Percentiles rank a stretch among this genome's conserved stretches.
Evolutionary conservation across 169 alveolate genomes (phyloP).

Genomic region (Perkinsus marinus): DNA sequence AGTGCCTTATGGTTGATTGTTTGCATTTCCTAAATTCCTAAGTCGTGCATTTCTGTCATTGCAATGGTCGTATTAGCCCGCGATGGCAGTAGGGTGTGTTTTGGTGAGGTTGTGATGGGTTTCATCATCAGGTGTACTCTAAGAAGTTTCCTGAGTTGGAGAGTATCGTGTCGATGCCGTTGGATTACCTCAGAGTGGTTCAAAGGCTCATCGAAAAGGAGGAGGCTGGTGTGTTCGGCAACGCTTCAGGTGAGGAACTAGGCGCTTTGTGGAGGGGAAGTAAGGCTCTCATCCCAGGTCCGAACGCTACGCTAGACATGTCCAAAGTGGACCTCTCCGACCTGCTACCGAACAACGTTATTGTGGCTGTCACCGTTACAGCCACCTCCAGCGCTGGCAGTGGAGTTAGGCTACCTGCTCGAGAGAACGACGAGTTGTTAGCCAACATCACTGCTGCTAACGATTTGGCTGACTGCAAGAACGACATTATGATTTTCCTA

Average conservation of each 20-base stretch:
- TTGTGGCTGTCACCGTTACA: slow-evolving; percentile 66
- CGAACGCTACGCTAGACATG: slow-evolving; percentile 26
- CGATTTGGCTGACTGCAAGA: not conserved
- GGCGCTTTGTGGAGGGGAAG: slow-evolving; percentile 27
- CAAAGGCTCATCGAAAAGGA: slow-evolving; percentile 21
- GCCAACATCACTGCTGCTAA: not conserved
- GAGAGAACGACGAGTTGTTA: not conserved
- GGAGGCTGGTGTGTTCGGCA: not conserved
- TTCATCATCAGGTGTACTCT: not conserved
- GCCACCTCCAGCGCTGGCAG: slow-evolving; percentile 48
- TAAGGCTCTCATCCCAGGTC: not conserved
- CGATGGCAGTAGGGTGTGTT: too few species aligned
- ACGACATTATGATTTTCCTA: not conserved
- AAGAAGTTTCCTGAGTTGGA: slow-evolving; percentile 49
- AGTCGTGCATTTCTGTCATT: too few species aligned
- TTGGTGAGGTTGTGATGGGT: too few species aligned
- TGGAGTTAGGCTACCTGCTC: not conserved
- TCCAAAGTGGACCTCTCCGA: slow-evolving; percentile 48
- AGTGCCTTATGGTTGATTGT: too few species aligned
- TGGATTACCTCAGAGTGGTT: slow-evolving; percentile 61
- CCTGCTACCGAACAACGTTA: slow-evolving; percentile 55
- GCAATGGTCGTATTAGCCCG: too few species aligned
- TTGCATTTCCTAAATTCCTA: too few species aligned
- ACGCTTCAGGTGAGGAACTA: not conserved
- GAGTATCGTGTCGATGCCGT: slow-evolving; percentile 51